Conservation (phyloP, 23 red algal genomes). For the Porphyridium purpureum region DNA sequence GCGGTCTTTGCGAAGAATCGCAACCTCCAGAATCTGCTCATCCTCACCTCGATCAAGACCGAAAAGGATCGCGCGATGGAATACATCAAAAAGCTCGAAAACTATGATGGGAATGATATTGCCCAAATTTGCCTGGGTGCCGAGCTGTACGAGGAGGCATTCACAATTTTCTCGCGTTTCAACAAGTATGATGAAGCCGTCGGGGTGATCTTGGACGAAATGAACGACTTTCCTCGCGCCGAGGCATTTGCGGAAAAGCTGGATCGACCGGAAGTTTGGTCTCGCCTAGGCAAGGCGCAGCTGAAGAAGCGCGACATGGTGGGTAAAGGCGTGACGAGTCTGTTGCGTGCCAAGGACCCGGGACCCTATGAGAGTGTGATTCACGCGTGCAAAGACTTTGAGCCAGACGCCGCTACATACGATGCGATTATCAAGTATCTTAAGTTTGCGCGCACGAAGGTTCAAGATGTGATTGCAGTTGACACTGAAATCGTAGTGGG, state of each 20-base stretch:
- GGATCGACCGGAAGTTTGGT: slow-evolving; percentile 68
- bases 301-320: slow-evolving; percentile 42
- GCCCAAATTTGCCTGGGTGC: slow-evolving; percentile 60
- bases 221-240: slow-evolving; percentile 59
- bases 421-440: slow-evolving; percentile 61
- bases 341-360: slow-evolving; percentile 63
- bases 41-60: slow-evolving; percentile 87
- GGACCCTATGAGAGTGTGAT: slow-evolving; percentile 62
- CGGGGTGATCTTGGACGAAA: slow-evolving; percentile 69
- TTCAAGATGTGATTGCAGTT: slow-evolving; percentile 59
- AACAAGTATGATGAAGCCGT: slow-evolving; percentile 65
- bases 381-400: slow-evolving; percentile 61
- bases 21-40: slow-evolving; percentile 89
- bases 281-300: slow-evolving; percentile 43
- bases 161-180: slow-evolving; percentile 81
- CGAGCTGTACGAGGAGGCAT: slow-evolving; percentile 78
- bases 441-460: slow-evolving; percentile 84
- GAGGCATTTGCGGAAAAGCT: slow-evolving; percentile 66
- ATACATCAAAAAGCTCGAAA: slow-evolving; percentile 71
- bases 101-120: slow-evolving; percentile 72
- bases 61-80: slow-evolving; percentile 73
- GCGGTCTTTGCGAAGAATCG: slow-evolving; percentile 77
- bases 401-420: slow-evolving; percentile 9
- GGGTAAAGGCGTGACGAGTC: slow-evolving; percentile 44
- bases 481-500: slow-evolving; percentile 86